Conservation (phyloP, 805 yeast genomes). For the Candida namnaoensis region DNA sequence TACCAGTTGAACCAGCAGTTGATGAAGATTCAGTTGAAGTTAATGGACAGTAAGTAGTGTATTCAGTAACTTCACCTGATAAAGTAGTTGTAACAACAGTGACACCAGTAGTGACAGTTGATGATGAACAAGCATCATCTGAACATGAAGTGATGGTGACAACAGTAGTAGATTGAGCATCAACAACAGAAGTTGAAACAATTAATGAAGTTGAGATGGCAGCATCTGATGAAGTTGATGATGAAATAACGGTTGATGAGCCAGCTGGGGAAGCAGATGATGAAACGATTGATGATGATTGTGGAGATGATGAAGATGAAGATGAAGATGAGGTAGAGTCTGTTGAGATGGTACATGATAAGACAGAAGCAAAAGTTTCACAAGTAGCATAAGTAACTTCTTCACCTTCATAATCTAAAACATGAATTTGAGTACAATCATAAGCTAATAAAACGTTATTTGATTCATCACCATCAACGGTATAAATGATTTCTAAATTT, state of each 20-base stretch:
- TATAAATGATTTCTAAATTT: neutral
- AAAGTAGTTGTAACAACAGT: too few relatives aligned
- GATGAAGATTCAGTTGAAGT: neutral
- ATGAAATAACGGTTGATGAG: neutral
- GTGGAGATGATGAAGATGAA: neutral
- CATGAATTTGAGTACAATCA: neutral
- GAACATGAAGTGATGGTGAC: too few relatives aligned
- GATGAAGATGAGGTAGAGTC: neutral
- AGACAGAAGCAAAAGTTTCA: neutral
- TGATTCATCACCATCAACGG: neutral
- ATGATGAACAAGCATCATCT: too few relatives aligned
- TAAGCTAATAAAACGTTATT: neutral
- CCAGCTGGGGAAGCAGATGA: neutral
- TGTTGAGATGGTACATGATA: neutral
- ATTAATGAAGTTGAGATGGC: slow-evolving; percentile 1
- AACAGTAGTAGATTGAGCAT: neutral
- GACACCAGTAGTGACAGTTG: too few relatives aligned
- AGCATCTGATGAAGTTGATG: neutral
- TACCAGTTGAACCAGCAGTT: neutral
- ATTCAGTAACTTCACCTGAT: too few relatives aligned
- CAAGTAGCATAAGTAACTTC: neutral
- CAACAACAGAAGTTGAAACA: neutral
- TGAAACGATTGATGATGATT: too few relatives aligned
- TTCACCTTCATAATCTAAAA: neutral
- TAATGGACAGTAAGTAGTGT: too few relatives aligned